Base-by-base conservation (phyloP, 2,329 filamentous ascomycete genomes). In the Verticillium isaacii region DNA sequence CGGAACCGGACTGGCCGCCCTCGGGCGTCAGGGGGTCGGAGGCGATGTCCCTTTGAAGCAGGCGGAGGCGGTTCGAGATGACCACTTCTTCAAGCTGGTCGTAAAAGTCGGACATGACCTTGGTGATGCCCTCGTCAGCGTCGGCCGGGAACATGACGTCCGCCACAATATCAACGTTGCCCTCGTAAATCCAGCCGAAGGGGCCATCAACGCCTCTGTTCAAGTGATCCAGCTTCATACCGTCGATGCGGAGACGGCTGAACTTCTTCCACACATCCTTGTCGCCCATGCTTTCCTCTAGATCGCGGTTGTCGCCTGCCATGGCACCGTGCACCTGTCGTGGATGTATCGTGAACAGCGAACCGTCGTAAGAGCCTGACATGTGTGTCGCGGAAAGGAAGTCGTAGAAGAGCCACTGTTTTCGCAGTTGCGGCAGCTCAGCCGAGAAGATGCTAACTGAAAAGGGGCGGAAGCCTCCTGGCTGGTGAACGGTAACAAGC, bases 361-460 rank as follows among this genome's bases (percentile, higher is more conserved):
- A 98, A 61, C 95, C 92, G 71, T 99, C 95, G 68, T 91, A 97
- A 0, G 93, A 95, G 1, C 95, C 95, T 14, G 92, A 97, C 86
- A 98, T 96, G 74, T 95, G 94, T 71, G 92, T 97, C 19, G 95
- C 95, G 0, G 91, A 95, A 32, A 99, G 78, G 68, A 99, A 96
- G 74, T 99, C 95, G 78, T 99, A 99, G 74, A 98, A 97, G 0
- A 99, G 82, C 91, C 93, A 99, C 70, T 96, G 94, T 72, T 97
- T 98, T 59, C 95, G 87, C 56, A 99, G 79, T 69, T 95, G 90
- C 1, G 95, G 94, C 45, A 99, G 84, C 71, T 98, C 94, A 74
- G 94, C 97, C 7, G 92, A 95, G 78, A 92, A 99, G 64, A 99
- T 96, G 78, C 93, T 97, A 67, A 97, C 88, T 0, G 93, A 89